These are phyloP conservation scores for Epichloe uncinata DNA, from an alignment of 2,329 filamentous ascomycete genomes.

Conservation along the genomic window DNA sequence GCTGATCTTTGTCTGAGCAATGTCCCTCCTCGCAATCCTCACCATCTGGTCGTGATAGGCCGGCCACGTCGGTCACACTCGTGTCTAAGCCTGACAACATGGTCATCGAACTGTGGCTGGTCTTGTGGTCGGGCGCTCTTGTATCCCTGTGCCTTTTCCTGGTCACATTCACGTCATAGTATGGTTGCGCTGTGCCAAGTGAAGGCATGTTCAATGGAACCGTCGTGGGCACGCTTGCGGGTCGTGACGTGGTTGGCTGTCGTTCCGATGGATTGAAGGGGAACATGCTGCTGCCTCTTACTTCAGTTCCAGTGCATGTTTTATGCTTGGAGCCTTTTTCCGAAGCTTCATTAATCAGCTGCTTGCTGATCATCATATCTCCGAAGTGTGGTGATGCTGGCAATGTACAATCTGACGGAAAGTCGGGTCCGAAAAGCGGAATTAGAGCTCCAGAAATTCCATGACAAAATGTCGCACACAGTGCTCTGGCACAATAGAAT, in stretches of 20 bases:
- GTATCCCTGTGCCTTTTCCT: background rate
- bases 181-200: background rate
- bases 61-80: background rate
- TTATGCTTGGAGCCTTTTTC: constrained; percentile 24
- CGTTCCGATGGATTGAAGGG: background rate
- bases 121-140: background rate
- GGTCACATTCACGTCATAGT: background rate
- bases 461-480: constrained; percentile 84
- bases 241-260: background rate
- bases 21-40: background rate
- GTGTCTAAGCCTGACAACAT: background rate
- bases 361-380: constrained; percentile 50
- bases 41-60: background rate
- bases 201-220: background rate
- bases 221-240: background rate
- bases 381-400: constrained; percentile 51
- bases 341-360: constrained; percentile 40
- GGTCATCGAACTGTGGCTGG: background rate
- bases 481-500: constrained; percentile 68
- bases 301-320: background rate
- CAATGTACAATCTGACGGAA: constrained; percentile 57
- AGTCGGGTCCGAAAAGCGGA: constrained; percentile 76
- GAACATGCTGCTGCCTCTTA: background rate
- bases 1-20: background rate
- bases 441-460: constrained; percentile 74